Percentiles rank a stretch among this genome's conserved stretches.
Evolutionary conservation across 371 early-diverging fungal species (phyloP).

Genomic region (Coemansia sp.): DNA sequence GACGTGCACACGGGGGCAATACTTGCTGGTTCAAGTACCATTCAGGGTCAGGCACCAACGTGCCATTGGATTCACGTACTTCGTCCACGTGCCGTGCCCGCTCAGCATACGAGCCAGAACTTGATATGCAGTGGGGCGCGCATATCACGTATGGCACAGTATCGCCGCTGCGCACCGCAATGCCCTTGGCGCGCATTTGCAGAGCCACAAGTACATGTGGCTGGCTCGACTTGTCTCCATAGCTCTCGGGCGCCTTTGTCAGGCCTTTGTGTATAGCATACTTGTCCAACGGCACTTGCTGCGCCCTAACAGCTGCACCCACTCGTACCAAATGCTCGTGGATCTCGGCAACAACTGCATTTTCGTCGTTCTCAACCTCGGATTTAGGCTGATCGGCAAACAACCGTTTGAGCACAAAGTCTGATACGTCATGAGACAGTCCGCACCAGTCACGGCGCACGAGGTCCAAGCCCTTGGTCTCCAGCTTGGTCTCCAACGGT

Average conservation of each 20-base stretch:
- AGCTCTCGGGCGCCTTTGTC: slow-evolving; percentile 91
- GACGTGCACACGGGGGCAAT: slow-evolving; percentile 90
- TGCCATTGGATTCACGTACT: slow-evolving; percentile 58
- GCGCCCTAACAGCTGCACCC: slow-evolving; percentile 72
- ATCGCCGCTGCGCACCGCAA: slow-evolving; percentile 80
- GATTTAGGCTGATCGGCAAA: slow-evolving; percentile 53
- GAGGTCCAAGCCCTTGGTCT: slow-evolving; percentile 98
- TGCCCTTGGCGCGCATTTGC: slow-evolving; percentile 74
- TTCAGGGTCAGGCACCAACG: slow-evolving; percentile 73
- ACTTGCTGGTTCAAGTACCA: slow-evolving; percentile 98
- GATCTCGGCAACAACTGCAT: slow-evolving; percentile 74
- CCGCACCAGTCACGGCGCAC: slow-evolving; percentile 99
- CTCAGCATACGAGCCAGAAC: slow-evolving; percentile 60
- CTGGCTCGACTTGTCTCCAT: slow-evolving; percentile 84
- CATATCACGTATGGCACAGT: slow-evolving; percentile 98
- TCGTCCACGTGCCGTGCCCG: slow-evolving; percentile 93
- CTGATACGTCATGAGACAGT: slow-evolving; percentile 85
- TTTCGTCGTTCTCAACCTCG: slow-evolving; percentile 55
- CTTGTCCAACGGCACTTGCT: slow-evolving; percentile 73
- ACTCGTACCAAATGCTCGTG: slow-evolving; percentile 72
- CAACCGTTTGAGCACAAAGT: slow-evolving; percentile 76
- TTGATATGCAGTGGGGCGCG: slow-evolving; percentile 46
- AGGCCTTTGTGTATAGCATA: slow-evolving; percentile 95
- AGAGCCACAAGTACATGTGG: slow-evolving; percentile 98
- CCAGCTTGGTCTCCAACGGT: slow-evolving; percentile 60